A percentile compares a stretch with the other conserved stretches of the same genome.
Conservation (phyloP, 208 protist genomes). For the Porcisia hertigi region DNA sequence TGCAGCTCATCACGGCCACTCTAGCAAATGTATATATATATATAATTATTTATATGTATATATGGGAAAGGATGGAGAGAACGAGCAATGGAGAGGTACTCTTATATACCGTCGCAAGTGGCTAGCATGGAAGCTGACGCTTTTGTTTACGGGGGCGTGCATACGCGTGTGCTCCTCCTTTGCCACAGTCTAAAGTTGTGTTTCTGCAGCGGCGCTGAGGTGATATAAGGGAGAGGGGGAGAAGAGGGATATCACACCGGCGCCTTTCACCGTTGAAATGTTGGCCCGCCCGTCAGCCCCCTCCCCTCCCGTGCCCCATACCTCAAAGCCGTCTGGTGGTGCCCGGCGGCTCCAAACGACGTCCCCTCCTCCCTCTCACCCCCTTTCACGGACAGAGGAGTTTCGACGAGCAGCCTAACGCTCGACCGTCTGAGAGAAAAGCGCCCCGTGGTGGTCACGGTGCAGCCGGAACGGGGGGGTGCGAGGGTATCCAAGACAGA, state of each 20-base stretch:
- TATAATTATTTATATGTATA: not conserved
- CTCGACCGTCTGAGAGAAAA: not conserved
- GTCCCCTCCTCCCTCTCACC: not conserved
- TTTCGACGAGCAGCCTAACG: not conserved
- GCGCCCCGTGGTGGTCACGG: not conserved
- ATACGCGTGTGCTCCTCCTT: not conserved
- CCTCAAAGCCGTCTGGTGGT: no score
- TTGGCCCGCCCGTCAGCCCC: no score
- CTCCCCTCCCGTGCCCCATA: no score
- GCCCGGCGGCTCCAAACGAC: not conserved
- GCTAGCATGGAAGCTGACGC: not conserved
- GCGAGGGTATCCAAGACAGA: not conserved
- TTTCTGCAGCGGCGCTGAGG: not conserved
- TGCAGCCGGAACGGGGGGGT: not conserved
- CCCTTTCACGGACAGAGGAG: not conserved
- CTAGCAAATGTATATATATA: not conserved
- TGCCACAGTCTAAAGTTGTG: not conserved
- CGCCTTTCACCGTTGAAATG: not conserved
- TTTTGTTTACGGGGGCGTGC: not conserved
- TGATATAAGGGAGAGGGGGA: not conserved
- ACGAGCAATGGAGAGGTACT: not conserved
- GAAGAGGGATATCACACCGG: not conserved
- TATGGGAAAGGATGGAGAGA: not conserved
- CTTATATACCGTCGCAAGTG: not conserved
- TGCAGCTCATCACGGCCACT: constrained; percentile 8